These are phyloP conservation scores for Beauveria sp. DNA, from an alignment of 2,329 filamentous ascomycete species.

Conservation along the genomic window DNA sequence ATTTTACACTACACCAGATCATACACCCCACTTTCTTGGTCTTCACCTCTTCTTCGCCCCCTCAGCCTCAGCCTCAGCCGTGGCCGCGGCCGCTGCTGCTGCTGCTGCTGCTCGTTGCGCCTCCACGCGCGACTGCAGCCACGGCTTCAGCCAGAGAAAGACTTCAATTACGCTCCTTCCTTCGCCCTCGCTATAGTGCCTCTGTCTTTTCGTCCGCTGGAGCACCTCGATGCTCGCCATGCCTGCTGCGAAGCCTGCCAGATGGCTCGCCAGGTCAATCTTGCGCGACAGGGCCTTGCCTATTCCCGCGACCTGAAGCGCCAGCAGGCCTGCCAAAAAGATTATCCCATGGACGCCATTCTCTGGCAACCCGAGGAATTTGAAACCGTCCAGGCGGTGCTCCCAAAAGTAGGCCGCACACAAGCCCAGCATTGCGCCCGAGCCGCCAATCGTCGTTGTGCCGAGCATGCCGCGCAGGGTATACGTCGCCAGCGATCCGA, in stretches of 20 bases:
- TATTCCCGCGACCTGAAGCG: conserved; percentile 41
- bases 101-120: neutral
- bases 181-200: conserved; percentile 12
- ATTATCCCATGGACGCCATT: conserved; percentile 48
- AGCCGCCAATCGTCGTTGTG: conserved; percentile 56
- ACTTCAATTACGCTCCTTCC: conserved; percentile 10
- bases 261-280: conserved; percentile 45
- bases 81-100: neutral
- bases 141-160: conserved; percentile 4
- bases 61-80: neutral
- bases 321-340: conserved; percentile 43
- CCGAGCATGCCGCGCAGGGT: conserved; percentile 38
- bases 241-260: conserved; percentile 44
- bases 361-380: conserved; percentile 49
- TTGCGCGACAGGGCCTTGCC: conserved; percentile 33
- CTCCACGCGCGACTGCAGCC: neutral
- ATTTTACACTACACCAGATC: neutral
- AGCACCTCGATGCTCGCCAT: conserved; percentile 31
- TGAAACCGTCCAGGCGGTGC: conserved; percentile 48
- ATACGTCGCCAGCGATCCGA: conserved; percentile 46
- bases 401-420: conserved; percentile 55
- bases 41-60: neutral
- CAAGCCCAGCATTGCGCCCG: conserved; percentile 55
- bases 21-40: neutral
- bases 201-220: conserved; percentile 14